Percentiles rank a stretch among this genome's conserved stretches.
These are phyloP conservation scores for Lentithecium fluviatile DNA, from an alignment of 495 filamentous ascomycete species.

Conservation along the genomic window DNA sequence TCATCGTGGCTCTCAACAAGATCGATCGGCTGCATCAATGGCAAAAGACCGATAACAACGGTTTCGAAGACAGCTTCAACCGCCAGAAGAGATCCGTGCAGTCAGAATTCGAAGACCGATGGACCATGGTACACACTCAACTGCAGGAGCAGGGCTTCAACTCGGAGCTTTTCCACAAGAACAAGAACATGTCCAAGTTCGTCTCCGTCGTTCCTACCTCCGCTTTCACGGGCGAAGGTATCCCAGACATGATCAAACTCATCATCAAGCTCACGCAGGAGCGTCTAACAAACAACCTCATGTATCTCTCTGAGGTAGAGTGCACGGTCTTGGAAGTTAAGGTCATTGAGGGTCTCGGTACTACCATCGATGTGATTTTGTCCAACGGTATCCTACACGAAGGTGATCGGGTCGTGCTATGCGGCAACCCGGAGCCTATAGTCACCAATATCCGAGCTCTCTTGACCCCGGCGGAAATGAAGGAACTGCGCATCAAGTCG, in stretches of 20 bases:
- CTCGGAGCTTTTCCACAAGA: slow-evolving; percentile 93
- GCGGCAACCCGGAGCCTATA: slow-evolving; percentile 92
- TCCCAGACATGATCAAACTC: slow-evolving; percentile 98
- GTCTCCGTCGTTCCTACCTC: slow-evolving; percentile 97
- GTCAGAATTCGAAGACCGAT: slow-evolving; percentile 88
- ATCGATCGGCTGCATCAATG: slow-evolving; percentile 99
- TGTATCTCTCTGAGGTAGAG: slow-evolving; percentile 98
- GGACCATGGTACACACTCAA: slow-evolving; percentile 87
- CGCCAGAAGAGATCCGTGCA: slow-evolving; percentile 93
- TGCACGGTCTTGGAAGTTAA: slow-evolving; percentile 98
- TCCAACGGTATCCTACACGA: slow-evolving; percentile 94
- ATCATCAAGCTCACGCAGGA: slow-evolving; percentile 90
- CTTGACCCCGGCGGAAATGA: slow-evolving; percentile 89
- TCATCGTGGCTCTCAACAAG: slow-evolving; percentile 99
- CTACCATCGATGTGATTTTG: slow-evolving; percentile 96
- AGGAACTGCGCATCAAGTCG: slow-evolving; percentile 90
- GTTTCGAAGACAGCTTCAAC: slow-evolving; percentile 86
- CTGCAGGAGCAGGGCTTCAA: slow-evolving; percentile 98
- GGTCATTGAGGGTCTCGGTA: slow-evolving; percentile 96
- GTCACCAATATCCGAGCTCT: slow-evolving; percentile 94
- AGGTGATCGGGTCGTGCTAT: slow-evolving; percentile 91
- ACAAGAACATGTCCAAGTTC: slow-evolving; percentile 90
- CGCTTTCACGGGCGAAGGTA: slow-evolving; percentile 96
- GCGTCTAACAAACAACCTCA: slow-evolving; percentile 94
- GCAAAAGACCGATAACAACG: slow-evolving; percentile 97